Base-by-base conservation (phyloP, 2,329 filamentous ascomycete genomes). In the Chaetothyriales sp. region DNA sequence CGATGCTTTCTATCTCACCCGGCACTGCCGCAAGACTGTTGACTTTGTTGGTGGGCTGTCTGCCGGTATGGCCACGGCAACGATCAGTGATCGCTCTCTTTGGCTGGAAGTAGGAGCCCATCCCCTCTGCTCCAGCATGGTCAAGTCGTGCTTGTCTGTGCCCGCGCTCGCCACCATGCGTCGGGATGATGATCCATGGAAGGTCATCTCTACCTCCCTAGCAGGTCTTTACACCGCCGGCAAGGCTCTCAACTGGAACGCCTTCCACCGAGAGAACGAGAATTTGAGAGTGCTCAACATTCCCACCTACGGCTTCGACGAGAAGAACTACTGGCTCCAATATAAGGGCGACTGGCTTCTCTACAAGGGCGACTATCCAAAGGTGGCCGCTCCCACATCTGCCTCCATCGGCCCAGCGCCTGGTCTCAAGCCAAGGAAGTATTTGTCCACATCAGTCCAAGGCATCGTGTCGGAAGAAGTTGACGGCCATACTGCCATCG, bases 301-400 rank as follows among this genome's bases (percentile, higher is more conserved):
- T 3, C 82, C 82, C 1, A 73, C 75, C 0, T 87, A 86, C 62
- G 73, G 73, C 0, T 87, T 81, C 62, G 80, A 86, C 62, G 69
- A 77, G 55, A 85, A 86, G 71, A 79, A 77, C 57, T 85, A 86
- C 65, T 84, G 81, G 81, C 73, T 84, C 15, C 78, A 79, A 62
- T 84, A 84, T 64, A 71, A 74, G 55, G 81, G 84, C 54, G 80
- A 87, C 64, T 88, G 82, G 79, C 77, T 73, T 28, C 67, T 87
- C 39, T 79, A 75, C 54, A 88, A 88, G 71, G 81, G 73, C 51
- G 77, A 83, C 56, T 74, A 58, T 48, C 57, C 57, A 48, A 59
- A 57, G 70, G 42, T 69, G 67, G 42, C 56, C 59, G 59, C 62
- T 50, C 64, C 64, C 50, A 63, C 68, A 47, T 62, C 69, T 32